Percentiles rank a stretch among this genome's conserved stretches.
Conservation (phyloP, 1,284 basidiomycete species). For the Chiua sp. region DNA sequence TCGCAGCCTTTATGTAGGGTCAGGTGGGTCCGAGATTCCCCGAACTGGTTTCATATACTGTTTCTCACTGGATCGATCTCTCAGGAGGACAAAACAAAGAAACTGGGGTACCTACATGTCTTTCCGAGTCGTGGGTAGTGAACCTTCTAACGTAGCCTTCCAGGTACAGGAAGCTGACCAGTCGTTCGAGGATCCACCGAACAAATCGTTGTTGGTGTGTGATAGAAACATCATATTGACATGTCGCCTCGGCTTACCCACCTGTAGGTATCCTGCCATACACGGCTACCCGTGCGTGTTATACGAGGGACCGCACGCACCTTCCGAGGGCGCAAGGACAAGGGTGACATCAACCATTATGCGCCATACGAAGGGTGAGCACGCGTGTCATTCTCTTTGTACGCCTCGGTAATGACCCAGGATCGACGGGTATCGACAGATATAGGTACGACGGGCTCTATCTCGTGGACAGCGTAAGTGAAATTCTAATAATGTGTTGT, state of each 20-base stretch:
- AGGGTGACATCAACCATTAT: constrained; percentile 34
- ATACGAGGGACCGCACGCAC: too few relatives aligned
- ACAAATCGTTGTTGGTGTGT: constrained; percentile 39
- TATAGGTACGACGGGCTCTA: constrained; percentile 56
- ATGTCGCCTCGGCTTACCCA: background rate
- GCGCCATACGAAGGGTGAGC: constrained; percentile 42
- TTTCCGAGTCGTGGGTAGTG: background rate
- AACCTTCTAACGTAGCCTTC: background rate
- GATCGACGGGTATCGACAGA: constrained; percentile 22
- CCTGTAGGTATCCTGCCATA: constrained; percentile 36
- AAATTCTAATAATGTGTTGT: background rate
- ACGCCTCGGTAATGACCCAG: background rate
- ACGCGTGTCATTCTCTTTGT: too few relatives aligned
- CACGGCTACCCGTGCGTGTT: constrained; percentile 46
- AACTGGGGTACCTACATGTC: too few relatives aligned
- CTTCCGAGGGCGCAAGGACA: constrained; percentile 27
- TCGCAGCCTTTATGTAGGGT: constrained; percentile 46
- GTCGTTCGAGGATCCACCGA: constrained; percentile 37
- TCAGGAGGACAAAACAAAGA: constrained; percentile 30
- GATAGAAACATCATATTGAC: background rate
- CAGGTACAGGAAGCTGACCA: constrained; percentile 41
- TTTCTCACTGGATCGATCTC: background rate
- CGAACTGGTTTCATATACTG: too few relatives aligned
- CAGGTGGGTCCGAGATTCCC: constrained; percentile 24
- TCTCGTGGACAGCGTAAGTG: constrained; percentile 36